Evolutionary conservation across 2,329 filamentous ascomycete species (phyloP).

Genomic region (Akanthomyces uredinophilus): DNA sequence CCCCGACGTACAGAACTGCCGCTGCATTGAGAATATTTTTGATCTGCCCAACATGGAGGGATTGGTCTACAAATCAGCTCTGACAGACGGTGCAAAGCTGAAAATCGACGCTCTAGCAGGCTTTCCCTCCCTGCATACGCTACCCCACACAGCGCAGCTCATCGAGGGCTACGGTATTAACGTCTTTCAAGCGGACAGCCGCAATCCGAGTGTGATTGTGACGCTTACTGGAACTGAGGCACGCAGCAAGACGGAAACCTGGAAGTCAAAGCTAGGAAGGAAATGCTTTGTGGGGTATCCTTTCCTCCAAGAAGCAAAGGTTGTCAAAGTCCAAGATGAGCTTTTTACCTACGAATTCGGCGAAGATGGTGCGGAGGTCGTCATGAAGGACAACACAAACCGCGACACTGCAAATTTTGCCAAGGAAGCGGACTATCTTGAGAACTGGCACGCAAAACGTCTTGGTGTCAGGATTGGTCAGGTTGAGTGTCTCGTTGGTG

Average conservation of each 20-base stretch:
- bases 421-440: constrained; percentile 77
- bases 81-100: constrained; percentile 79
- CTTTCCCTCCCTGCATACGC: constrained; percentile 82
- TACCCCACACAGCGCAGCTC: constrained; percentile 76
- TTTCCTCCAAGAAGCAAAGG: constrained; percentile 89
- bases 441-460: constrained; percentile 83
- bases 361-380: constrained; percentile 57
- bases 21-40: constrained; percentile 92
- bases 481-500: constrained; percentile 84
- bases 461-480: constrained; percentile 81
- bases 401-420: constrained; percentile 77
- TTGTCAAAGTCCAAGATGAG: constrained; percentile 85
- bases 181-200: constrained; percentile 92
- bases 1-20: constrained; percentile 80
- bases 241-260: constrained; percentile 64
- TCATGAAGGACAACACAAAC: constrained; percentile 65
- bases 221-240: constrained; percentile 71
- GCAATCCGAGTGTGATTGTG: constrained; percentile 93
- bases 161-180: constrained; percentile 74
- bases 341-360: constrained; percentile 80
- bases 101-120: constrained; percentile 82
- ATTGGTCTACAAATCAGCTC: constrained; percentile 74
- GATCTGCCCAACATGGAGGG: constrained; percentile 91
- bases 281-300: constrained; percentile 90
- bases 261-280: constrained; percentile 75